These are phyloP conservation scores for Auricularia sp. DNA, from an alignment of 768 basidiomycete species.

Conservation along the genomic window DNA sequence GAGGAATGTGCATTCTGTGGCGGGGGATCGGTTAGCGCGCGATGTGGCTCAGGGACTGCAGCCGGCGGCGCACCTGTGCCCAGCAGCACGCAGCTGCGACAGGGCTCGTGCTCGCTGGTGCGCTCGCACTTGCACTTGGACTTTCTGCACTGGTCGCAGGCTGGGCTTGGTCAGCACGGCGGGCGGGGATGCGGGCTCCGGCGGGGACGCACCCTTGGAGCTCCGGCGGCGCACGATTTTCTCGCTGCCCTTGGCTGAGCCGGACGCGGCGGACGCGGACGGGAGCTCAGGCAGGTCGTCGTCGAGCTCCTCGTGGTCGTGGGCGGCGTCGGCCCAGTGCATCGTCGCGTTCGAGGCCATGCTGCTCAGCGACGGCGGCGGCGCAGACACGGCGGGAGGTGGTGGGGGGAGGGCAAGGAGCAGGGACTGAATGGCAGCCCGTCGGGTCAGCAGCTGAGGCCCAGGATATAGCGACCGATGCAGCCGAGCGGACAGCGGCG, in stretches of 20 bases:
- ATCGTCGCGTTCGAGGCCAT: not conserved
- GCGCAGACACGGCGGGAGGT: not conserved
- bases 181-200: not conserved
- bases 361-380: not conserved
- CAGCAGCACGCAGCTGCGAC: conserved; percentile 56
- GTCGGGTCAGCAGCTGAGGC: no score
- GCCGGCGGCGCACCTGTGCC: conserved; percentile 34
- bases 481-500: no score
- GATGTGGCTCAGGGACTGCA: not conserved
- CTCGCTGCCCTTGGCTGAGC: conserved; percentile 3
- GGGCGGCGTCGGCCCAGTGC: not conserved
- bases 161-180: conserved; percentile 18
- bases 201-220: conserved; percentile 8
- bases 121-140: conserved; percentile 78
- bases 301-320: conserved; percentile 4
- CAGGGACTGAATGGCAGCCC: no score
- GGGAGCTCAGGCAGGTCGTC: conserved; percentile 3
- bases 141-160: conserved; percentile 85
- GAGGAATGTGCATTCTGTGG: conserved; percentile 52
- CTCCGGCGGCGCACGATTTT: conserved; percentile 8
- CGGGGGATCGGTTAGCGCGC: not conserved
- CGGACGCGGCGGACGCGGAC: not conserved
- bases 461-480: no score
- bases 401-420: not conserved
- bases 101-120: conserved; percentile 46